Percentiles rank a stretch among this genome's conserved stretches.
These are phyloP conservation scores for Fusarium xyrophilum DNA, from an alignment of 2,329 filamentous ascomycete genomes.

Conservation along the genomic window DNA sequence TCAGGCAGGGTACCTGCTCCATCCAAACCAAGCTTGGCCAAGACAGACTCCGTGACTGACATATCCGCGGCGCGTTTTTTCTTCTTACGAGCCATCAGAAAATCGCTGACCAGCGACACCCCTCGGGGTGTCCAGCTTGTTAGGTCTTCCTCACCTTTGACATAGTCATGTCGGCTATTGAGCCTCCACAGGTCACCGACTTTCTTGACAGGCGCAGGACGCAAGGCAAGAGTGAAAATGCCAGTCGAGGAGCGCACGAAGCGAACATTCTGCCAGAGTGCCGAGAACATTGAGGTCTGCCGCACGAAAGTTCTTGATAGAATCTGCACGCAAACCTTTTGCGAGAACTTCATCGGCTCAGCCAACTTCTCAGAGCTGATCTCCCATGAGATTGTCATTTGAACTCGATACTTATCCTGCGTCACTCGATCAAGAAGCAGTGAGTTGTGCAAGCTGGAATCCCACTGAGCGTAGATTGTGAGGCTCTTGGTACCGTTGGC, in stretches of 20 bases:
- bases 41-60: conserved; percentile 72
- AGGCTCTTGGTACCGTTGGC: conserved; percentile 89
- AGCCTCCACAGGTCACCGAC: conserved; percentile 95
- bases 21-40: conserved; percentile 64
- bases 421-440: conserved; percentile 93
- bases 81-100: conserved; percentile 76
- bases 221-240: conserved; percentile 85
- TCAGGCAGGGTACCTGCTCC: conserved; percentile 47
- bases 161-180: conserved; percentile 92
- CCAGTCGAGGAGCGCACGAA: conserved; percentile 86
- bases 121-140: conserved; percentile 87
- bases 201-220: conserved; percentile 87
- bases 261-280: conserved; percentile 83
- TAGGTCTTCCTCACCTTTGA: conserved; percentile 92
- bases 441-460: conserved; percentile 90
- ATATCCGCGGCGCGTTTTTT: conserved; percentile 79
- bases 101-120: conserved; percentile 90
- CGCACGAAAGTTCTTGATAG: conserved; percentile 83
- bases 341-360: conserved; percentile 86
- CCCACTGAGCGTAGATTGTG: conserved; percentile 91
- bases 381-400: conserved; percentile 87
- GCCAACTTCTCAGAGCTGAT: conserved; percentile 82
- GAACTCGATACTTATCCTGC: conserved; percentile 89
- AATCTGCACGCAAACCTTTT: conserved; percentile 83
- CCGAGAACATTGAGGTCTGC: conserved; percentile 84